Percentiles rank a stretch among this genome's conserved stretches.
phyloP scores from a whole-genome alignment of 1,139 yeast genomes.

The Geotrichum australiense region DNA sequence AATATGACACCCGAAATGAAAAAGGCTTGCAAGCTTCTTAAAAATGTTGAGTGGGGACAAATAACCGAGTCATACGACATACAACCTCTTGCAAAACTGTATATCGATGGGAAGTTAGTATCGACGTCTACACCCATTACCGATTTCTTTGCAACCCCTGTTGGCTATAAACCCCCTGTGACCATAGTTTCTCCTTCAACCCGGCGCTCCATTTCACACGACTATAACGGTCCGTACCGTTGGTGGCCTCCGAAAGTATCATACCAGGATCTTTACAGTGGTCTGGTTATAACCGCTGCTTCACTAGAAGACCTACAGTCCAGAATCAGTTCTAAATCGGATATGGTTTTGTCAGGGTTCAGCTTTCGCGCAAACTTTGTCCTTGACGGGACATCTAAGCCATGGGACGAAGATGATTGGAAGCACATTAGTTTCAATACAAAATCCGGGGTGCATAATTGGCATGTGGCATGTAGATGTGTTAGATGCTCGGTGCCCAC shows the following conservation, averaged over 20 bases:
- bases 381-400: slow-evolving; percentile 29
- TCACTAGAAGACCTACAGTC: slow-evolving; percentile 26
- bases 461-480: slow-evolving; percentile 33
- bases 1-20: slow-evolving; percentile 16
- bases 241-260: slow-evolving; percentile 22
- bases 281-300: slow-evolving; percentile 35
- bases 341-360: slow-evolving; percentile 23
- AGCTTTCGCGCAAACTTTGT: slow-evolving; percentile 41
- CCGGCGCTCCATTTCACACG: slow-evolving; percentile 32
- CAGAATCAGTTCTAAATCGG: slow-evolving; percentile 23
- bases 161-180: slow-evolving; percentile 25
- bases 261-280: slow-evolving; percentile 43
- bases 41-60: slow-evolving; percentile 30
- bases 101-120: neutral
- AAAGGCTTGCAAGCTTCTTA: slow-evolving; percentile 17
- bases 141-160: slow-evolving; percentile 8
- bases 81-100: slow-evolving; percentile 11
- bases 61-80: slow-evolving; percentile 24
- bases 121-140: slow-evolving; percentile 12
- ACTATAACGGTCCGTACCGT: slow-evolving; percentile 22
- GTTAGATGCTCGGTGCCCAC: slow-evolving; percentile 40
- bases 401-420: slow-evolving; percentile 40
- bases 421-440: slow-evolving; percentile 27
- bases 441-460: slow-evolving; percentile 25
- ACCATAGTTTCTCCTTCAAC: slow-evolving; percentile 31